phyloP scores from a whole-genome alignment of 179 eudicot species.

The Silene noctiflora region DNA sequence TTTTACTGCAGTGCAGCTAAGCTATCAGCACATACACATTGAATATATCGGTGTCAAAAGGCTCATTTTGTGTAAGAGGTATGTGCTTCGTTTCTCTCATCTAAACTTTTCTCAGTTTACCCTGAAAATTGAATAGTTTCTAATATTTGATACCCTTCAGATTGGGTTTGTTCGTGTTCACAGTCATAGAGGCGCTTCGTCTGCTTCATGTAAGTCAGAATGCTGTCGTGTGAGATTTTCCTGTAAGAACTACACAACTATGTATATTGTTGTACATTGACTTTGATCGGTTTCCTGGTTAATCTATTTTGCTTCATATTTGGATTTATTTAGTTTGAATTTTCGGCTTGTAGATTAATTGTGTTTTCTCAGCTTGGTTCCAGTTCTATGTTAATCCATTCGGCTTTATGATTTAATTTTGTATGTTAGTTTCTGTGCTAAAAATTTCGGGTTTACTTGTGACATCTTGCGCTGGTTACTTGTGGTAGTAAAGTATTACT shows the following conservation, averaged over 20 bases:
- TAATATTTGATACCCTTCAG: neutral
- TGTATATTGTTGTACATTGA: neutral
- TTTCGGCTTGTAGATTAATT: neutral
- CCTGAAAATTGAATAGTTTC: neutral
- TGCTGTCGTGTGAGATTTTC: neutral
- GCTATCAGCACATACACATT: neutral
- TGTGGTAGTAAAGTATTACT: too few species aligned
- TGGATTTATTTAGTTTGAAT: neutral
- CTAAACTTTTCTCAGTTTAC: neutral
- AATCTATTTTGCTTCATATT: neutral
- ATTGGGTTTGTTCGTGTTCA: neutral
- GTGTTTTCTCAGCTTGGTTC: neutral
- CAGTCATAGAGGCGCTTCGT: neutral
- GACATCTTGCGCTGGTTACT: too few species aligned
- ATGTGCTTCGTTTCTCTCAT: slow-evolving; percentile 1
- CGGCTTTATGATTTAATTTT: too few species aligned
- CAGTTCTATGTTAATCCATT: too few species aligned
- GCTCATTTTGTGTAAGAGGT: neutral
- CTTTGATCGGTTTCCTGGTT: neutral
- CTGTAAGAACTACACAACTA: neutral
- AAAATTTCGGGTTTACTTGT: too few species aligned
- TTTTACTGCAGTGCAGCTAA: neutral
- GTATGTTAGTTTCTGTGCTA: too few species aligned
- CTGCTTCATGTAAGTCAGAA: neutral
- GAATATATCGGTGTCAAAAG: slow-evolving; percentile 3